These are phyloP conservation scores for Apiospora pterosperma DNA, from an alignment of 2,329 filamentous ascomycete species.

Conservation along the genomic window DNA sequence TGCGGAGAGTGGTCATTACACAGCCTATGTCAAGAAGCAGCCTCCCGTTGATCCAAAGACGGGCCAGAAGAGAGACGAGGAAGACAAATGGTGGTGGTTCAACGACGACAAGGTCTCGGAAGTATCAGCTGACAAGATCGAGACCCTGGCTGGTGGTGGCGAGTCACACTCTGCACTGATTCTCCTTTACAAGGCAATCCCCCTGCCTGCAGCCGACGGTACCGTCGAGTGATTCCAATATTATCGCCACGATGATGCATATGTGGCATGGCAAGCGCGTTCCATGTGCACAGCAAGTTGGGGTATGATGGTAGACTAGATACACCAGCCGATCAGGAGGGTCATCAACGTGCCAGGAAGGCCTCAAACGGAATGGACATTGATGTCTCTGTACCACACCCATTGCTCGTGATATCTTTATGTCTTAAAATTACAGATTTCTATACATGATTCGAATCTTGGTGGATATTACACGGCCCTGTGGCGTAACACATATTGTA, in stretches of 20 bases:
- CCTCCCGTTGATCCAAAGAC: conserved; percentile 68
- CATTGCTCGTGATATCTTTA: not conserved
- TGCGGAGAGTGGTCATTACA: conserved; percentile 97
- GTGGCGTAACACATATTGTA: not conserved
- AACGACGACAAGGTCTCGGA: conserved; percentile 97
- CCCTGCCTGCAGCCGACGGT: conserved; percentile 58
- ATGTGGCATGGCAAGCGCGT: conserved; percentile 15
- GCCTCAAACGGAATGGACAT: not conserved
- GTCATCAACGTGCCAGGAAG: not conserved
- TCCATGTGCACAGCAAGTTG: not conserved
- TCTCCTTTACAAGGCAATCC: conserved; percentile 72
- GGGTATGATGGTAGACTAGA: conserved; percentile 3
- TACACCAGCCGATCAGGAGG: not conserved
- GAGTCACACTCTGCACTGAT: conserved; percentile 83
- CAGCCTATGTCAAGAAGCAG: conserved; percentile 93
- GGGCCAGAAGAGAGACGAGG: conserved; percentile 75
- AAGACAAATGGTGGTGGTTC: conserved; percentile 99
- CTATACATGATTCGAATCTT: not conserved
- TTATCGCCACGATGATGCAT: not conserved
- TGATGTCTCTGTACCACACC: not conserved
- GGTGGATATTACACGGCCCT: not conserved
- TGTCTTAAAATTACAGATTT: not conserved
- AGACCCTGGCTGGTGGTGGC: conserved; percentile 83
- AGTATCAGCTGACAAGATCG: conserved; percentile 87
- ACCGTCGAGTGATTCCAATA: conserved; percentile 23